Evolutionary conservation across 768 basidiomycete species (phyloP).

Genomic region (Trichaptum fuscoviolaceum): DNA sequence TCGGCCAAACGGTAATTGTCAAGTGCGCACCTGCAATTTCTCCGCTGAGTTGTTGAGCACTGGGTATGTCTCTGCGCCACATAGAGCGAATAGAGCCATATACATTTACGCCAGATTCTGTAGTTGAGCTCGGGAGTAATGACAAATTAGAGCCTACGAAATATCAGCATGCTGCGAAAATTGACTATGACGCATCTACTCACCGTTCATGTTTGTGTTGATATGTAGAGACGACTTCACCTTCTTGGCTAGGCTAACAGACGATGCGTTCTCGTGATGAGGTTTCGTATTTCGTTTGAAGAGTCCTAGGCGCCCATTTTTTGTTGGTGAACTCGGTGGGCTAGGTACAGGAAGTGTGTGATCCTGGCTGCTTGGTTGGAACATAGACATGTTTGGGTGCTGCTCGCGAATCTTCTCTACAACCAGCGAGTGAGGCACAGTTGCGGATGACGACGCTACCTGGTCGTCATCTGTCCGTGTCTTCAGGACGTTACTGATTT

Average conservation of each 20-base stretch:
- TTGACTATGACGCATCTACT: constrained; percentile 23
- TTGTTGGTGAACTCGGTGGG: constrained; percentile 49
- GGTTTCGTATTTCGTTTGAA: constrained; percentile 50
- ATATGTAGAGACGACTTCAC: constrained; percentile 38
- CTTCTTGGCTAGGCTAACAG: constrained; percentile 43
- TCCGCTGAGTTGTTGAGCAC: background rate
- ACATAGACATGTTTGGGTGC: constrained; percentile 57
- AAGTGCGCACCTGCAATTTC: background rate
- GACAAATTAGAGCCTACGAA: constrained; percentile 18
- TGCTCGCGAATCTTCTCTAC: constrained; percentile 51
- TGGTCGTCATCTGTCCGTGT: constrained; percentile 19
- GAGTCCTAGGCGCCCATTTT: constrained; percentile 38
- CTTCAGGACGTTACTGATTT: constrained; percentile 52
- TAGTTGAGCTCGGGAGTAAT: constrained; percentile 23
- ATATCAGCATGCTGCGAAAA: constrained; percentile 11
- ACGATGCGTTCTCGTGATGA: constrained; percentile 35
- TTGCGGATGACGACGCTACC: constrained; percentile 3
- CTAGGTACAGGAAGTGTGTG: constrained; percentile 27
- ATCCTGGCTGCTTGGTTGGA: constrained; percentile 28
- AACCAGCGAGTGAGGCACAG: constrained; percentile 28
- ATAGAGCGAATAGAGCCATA: background rate
- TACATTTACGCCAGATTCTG: constrained; percentile 18
- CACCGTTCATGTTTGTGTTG: constrained; percentile 21
- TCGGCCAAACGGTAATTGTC: background rate
- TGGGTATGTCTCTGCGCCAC: background rate